Base-by-base conservation (phyloP, 768 basidiomycete genomes). In the Xanthoconium stramineum region DNA sequence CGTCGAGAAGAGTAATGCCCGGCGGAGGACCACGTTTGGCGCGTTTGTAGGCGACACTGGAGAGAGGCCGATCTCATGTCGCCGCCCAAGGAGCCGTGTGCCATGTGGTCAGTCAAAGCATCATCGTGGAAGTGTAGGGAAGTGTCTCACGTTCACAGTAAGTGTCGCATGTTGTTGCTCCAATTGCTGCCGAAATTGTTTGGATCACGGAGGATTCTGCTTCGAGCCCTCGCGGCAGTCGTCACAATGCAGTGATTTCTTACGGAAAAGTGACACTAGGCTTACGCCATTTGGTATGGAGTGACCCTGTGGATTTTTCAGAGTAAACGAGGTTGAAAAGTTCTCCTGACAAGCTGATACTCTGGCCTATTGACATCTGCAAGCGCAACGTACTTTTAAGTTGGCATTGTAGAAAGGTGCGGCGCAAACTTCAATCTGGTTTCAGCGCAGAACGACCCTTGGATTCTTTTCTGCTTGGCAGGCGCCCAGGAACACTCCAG, bases 161-260 rank as follows among this genome's bases (percentile, higher is more conserved):
- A 24, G 24, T 24, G 56, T 40, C 35, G 38, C 57, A 52, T 30
- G 46, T 20, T 44, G 9, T 35, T 3, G 45, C 40, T 2, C 15
- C 11, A 51, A 48, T 43, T 44, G 36, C 46, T 35, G 32, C 58
- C 50, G 57, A 53, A 43, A 36, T 19, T 43, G 38, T 19, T 36
- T 28, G 15, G 24, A 29, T n/a, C 43, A 55, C 14, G 14, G 20
- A 33, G 32, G 15, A 33, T n/a, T 19, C 37, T 9, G 12, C 33
- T 14, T 14, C 36, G 52, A 33, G 38, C 15, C 24, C 37, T 11
- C 48, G 20, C 32, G 11, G 10, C 15, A 12, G 13, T 19, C 32
- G 15, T 15, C n/a, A 35, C 33, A 20, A 33, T 3, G n/a, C n/a
- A n/a, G 6, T 33, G 47, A 36, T n/a, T 44, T 2, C 13, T 44